Conservation (phyloP, 2,329 filamentous ascomycete species). For the Xylariaceae sp. region DNA sequence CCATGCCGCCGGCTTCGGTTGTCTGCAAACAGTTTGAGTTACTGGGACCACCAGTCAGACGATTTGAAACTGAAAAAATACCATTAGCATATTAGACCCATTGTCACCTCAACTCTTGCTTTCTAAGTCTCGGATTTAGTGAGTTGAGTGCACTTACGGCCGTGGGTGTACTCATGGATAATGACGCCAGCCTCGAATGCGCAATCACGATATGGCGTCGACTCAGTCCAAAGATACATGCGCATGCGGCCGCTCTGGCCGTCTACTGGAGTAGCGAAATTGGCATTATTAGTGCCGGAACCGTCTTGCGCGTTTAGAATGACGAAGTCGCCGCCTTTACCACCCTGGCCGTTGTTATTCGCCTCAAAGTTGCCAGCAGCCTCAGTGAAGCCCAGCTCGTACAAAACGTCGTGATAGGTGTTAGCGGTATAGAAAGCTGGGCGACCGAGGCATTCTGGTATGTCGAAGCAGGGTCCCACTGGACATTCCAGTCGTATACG, state of each 20-base stretch:
- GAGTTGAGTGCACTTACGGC: conserved; percentile 14
- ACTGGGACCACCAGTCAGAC: conserved; percentile 54
- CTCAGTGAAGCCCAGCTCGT: conserved; percentile 55
- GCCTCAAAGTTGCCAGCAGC: conserved; percentile 56
- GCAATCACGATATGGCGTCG: conserved; percentile 47
- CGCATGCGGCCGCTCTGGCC: conserved; percentile 51
- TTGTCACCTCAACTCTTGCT: too few relatives aligned
- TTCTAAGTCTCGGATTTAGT: too few relatives aligned
- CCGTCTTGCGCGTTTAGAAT: conserved; percentile 57
- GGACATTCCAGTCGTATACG: conserved; percentile 39
- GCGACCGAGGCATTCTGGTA: conserved; percentile 54
- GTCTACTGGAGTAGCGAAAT: conserved; percentile 53
- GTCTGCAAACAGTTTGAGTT: conserved; percentile 45
- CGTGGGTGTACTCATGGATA: conserved; percentile 57
- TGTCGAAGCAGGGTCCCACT: conserved; percentile 30
- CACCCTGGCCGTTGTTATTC: conserved; percentile 53
- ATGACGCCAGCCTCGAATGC: conserved; percentile 58
- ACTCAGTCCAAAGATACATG: conserved; percentile 54
- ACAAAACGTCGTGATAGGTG: conserved; percentile 56
- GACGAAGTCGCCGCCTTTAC: conserved; percentile 47
- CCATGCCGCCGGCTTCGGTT: conserved; percentile 45
- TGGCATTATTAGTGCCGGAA: conserved; percentile 51
- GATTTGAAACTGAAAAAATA: conserved; percentile 42
- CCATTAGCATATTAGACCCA: too few relatives aligned
- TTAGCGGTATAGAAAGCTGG: conserved; percentile 59